Evolutionary conservation across 78 protist species (phyloP).

Genomic region (Isochrysis galbana): DNA sequence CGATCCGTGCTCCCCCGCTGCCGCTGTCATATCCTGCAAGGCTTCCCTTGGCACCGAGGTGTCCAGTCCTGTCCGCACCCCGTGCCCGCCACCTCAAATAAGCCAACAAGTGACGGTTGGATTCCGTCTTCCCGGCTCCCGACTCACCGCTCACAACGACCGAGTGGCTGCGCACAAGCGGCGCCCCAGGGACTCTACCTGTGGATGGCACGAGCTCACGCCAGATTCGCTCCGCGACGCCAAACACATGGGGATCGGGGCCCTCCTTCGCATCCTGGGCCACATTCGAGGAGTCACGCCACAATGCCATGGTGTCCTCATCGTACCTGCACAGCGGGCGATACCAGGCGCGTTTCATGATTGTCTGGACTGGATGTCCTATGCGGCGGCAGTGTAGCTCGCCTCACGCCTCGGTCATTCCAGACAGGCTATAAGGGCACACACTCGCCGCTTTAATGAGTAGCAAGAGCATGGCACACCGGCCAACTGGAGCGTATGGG

Average conservation of each 20-base stretch:
- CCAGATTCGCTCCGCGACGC: not conserved
- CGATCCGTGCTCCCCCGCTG: not conserved
- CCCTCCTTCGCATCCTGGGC: not conserved
- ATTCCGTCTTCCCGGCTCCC: slow-evolving; percentile 89
- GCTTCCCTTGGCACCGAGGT: no score
- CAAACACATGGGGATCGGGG: not conserved
- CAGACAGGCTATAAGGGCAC: no score
- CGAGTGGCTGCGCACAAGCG: slow-evolving; percentile 38
- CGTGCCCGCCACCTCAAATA: not conserved
- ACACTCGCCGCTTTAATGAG: no score
- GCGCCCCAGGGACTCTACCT: no score
- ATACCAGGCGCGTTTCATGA: no score
- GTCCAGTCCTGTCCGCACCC: no score
- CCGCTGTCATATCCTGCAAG: no score
- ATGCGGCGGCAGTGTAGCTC: no score
- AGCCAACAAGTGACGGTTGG: not conserved
- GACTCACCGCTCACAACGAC: slow-evolving; percentile 88
- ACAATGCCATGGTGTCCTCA: not conserved
- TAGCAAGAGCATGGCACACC: not conserved
- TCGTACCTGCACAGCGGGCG: not conserved
- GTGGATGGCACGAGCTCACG: no score
- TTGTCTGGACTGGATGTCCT: no score
- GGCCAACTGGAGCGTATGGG: not conserved
- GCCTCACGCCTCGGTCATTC: no score
- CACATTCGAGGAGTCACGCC: not conserved